phyloP scores from a whole-genome alignment of 1,284 basidiomycete species.

The Hortiboletus rubellus region DNA sequence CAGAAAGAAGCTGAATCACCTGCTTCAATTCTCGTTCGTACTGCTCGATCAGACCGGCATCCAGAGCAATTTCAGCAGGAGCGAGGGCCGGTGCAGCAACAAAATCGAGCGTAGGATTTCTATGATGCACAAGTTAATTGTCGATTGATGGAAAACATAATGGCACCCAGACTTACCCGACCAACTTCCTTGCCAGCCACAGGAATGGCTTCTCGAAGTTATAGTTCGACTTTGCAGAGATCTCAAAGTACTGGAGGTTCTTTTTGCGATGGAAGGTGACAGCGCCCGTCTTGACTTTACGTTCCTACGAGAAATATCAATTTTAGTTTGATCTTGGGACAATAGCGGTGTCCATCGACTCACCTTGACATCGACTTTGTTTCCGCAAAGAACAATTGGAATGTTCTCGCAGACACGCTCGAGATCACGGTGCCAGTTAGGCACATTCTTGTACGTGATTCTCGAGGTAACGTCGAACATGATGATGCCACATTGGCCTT shows the following conservation, averaged over 20 bases:
- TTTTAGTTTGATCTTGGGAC: conserved; percentile 6
- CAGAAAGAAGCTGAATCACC: conserved; percentile 41
- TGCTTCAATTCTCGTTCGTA: conserved; percentile 80
- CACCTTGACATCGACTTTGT: conserved; percentile 99
- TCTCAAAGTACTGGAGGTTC: conserved; percentile 99
- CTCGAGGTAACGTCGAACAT: conserved; percentile 99
- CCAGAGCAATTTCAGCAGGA: conserved; percentile 91
- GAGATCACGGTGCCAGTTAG: conserved; percentile 99
- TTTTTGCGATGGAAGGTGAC: conserved; percentile 99
- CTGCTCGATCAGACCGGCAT: conserved; percentile 77
- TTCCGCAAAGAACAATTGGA: conserved; percentile 98
- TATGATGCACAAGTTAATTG: conserved; percentile 31
- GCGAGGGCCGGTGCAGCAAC: conserved; percentile 96
- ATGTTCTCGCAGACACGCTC: conserved; percentile 99
- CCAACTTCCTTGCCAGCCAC: conserved; percentile 98
- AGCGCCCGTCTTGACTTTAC: conserved; percentile 98
- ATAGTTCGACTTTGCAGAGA: conserved; percentile 99
- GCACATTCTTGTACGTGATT: conserved; percentile 99
- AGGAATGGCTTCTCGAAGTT: conserved; percentile 99
- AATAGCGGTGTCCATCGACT: conserved; percentile 24
- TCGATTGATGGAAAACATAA: neutral
- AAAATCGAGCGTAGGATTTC: conserved; percentile 90
- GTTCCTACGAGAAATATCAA: conserved; percentile 64
- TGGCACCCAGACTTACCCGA: conserved; percentile 66
- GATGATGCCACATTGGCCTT: conserved; percentile 99